Base-by-base conservation (phyloP, 2,329 filamentous ascomycete species). In the Cylindrodendrum hubeiense region DNA sequence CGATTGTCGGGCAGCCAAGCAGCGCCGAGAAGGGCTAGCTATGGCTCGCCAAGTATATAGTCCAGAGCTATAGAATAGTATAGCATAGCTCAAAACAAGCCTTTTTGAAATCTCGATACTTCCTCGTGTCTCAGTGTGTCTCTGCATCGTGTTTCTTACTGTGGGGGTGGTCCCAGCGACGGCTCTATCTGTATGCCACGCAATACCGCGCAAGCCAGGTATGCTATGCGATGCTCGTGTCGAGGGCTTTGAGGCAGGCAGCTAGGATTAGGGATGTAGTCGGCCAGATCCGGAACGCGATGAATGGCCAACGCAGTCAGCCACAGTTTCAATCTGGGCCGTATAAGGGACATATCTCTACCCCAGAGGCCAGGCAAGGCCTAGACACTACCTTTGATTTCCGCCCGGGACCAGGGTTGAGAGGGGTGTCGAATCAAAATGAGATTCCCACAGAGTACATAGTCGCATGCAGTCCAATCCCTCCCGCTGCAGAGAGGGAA, bases 11-110 rank as follows among this genome's bases (percentile, higher is more conserved):
- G n/a, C 22, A 26, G 37, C 28, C 43, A 22, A 50, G 28, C 47
- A 57, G 34, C 52, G 34, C 39, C 49, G 44, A 39, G 54, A 67
- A 37, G 22, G 46, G 39, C 34, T 67, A 22, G 12, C 37, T 60
- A n/a, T 21, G 58, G n/a, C 56, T 66, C 37, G 34, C 46, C 60
- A 39, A 52, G 60, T 57, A 57, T 52, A 52, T 63, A 63, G 39
- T 47, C 28, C 33, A 57, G 33, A 47, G 39, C 21, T 53, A 52
- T 46, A 58, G 17, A 33, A 43, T 47, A 43, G 17, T 34, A 43
- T 47, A 43, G 44, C 51, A 30, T 39, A 53, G 41, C 53, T 43
- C 30, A 59, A 63, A 54, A 47, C 41, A 47, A 17, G 34, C 30
- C 33, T 24, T 19, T 55, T 63, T 57, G 15, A n/a, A 52, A 53